These are phyloP conservation scores for Raffaelea ambrosiae DNA, from an alignment of 2,329 filamentous ascomycete genomes.

Conservation along the genomic window DNA sequence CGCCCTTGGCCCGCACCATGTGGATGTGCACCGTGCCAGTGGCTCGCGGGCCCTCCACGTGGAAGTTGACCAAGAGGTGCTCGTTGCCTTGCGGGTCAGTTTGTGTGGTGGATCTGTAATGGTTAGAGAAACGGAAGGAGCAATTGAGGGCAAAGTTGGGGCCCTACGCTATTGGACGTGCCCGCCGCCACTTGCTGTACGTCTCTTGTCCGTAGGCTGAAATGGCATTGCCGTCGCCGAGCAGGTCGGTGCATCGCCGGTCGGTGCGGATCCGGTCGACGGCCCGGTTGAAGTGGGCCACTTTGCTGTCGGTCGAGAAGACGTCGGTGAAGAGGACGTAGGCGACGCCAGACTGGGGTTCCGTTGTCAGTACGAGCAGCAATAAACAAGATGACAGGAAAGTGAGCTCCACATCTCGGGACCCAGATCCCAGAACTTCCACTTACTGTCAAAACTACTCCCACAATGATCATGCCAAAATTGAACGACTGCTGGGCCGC, in stretches of 20 bases:
- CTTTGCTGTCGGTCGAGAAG: constrained; percentile 78
- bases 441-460: constrained; percentile 66
- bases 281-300: constrained; percentile 78
- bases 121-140: neutral
- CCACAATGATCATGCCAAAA: constrained; percentile 66
- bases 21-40: constrained; percentile 70
- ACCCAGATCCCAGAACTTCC: neutral
- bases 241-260: constrained; percentile 58
- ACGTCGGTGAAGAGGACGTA: constrained; percentile 77
- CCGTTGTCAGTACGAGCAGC: neutral
- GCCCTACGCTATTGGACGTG: constrained; percentile 50
- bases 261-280: constrained; percentile 72
- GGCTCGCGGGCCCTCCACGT: constrained; percentile 70
- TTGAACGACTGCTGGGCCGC: constrained; percentile 90
- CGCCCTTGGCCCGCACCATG: constrained; percentile 59
- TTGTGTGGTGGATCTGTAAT: constrained; percentile 51
- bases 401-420: no score
- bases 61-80: constrained; percentile 78
- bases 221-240: constrained; percentile 70
- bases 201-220: constrained; percentile 74
- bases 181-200: constrained; percentile 69
- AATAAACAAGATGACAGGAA: neutral
- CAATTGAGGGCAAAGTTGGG: neutral
- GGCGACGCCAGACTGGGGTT: constrained; percentile 58
- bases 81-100: constrained; percentile 69